A percentile compares a stretch with the other conserved stretches of the same genome.
Evolutionary conservation across 1,139 yeast species (phyloP).

Genomic region (Suhomyces atakaporum): DNA sequence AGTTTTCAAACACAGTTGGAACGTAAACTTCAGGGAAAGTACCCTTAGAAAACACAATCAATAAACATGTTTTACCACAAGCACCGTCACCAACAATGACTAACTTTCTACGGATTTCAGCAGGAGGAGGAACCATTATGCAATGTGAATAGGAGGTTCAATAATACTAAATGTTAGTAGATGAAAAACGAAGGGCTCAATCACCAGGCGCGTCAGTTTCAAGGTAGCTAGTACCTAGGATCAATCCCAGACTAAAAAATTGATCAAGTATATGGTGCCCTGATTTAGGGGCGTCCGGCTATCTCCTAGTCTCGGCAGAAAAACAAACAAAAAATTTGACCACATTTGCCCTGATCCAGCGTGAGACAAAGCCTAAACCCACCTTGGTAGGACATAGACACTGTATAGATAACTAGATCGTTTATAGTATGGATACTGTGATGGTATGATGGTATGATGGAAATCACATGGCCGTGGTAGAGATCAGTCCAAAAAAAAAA

Average conservation of each 20-base stretch:
- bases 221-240: no score
- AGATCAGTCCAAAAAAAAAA: no score
- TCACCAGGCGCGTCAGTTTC: no score
- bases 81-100: conserved; percentile 90
- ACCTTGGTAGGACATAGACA: no score
- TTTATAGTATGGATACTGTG: no score
- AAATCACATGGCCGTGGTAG: no score
- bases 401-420: no score
- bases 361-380: no score
- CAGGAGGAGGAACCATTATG: conserved; percentile 53
- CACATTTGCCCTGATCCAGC: no score
- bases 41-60: conserved; percentile 88
- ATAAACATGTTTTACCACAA: conserved; percentile 82
- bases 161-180: conserved; percentile 10
- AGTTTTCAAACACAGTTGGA: conserved; percentile 94
- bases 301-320: conserved; percentile 1
- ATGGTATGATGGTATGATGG: no score
- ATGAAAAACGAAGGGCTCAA: not conserved
- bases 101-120: conserved; percentile 75
- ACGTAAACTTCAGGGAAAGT: conserved; percentile 95
- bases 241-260: not conserved
- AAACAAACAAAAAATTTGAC: conserved; percentile 3
- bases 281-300: not conserved
- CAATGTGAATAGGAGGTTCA: conserved; percentile 4
- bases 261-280: not conserved